Evolutionary conservation across 73 alveolate genomes (phyloP).

Genomic region (Paramecium primaurelia): DNA sequence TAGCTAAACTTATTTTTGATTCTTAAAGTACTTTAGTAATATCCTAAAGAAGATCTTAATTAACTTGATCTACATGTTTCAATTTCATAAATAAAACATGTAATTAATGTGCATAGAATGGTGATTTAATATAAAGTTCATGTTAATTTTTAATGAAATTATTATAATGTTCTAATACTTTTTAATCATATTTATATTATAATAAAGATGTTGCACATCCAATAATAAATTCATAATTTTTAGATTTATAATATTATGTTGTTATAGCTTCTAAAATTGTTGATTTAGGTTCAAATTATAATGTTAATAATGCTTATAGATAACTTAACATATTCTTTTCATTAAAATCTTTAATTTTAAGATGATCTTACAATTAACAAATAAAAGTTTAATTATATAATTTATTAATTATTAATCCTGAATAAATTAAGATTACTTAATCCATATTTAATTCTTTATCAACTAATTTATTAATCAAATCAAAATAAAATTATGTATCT

Average conservation of each 20-base stretch:
- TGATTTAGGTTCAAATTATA: background rate
- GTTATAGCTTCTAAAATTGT: background rate
- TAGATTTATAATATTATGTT: background rate
- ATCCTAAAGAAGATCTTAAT: background rate
- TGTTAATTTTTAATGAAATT: background rate
- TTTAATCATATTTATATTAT: background rate
- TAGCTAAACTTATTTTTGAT: slow-evolving; percentile 21
- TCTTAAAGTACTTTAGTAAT: background rate
- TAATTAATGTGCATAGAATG: slow-evolving; percentile 15
- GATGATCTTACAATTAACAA: background rate
- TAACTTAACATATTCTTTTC: background rate
- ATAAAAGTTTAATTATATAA: background rate
- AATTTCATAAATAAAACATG: slow-evolving; percentile 1
- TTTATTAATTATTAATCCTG: slow-evolving; percentile 8
- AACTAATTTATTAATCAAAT: background rate
- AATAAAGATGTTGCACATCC: background rate
- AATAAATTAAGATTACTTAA: background rate
- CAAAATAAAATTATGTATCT: background rate
- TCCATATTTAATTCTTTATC: background rate
- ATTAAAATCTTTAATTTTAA: background rate
- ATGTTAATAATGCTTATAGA: background rate
- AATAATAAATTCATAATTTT: background rate
- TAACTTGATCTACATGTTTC: background rate
- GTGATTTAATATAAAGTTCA: background rate
- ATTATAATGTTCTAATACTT: background rate